Conservation (phyloP, 1,284 basidiomycete species). For the Irpex sp. region DNA sequence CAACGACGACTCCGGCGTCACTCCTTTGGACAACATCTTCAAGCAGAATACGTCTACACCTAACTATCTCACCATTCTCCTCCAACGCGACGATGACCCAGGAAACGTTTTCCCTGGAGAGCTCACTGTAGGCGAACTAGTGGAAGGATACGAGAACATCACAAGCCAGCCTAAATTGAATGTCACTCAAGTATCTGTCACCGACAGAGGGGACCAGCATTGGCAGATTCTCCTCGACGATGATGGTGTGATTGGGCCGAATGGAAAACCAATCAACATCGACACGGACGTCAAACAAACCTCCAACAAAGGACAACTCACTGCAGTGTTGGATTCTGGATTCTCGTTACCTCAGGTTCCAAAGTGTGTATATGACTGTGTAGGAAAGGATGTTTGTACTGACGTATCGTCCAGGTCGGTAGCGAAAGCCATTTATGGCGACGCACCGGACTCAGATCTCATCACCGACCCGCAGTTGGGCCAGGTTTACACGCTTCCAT, state of each 20-base stretch:
- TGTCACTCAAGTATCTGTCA: conserved; percentile 19
- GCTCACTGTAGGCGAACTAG: conserved; percentile 31
- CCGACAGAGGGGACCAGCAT: conserved; percentile 24
- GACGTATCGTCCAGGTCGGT: conserved; percentile 31
- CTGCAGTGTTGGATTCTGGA: conserved; percentile 30
- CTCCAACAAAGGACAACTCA: conserved; percentile 40
- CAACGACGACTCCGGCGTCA: conserved; percentile 29
- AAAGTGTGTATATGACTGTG: conserved; percentile 29
- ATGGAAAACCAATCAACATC: conserved; percentile 39
- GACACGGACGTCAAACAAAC: conserved; percentile 27
- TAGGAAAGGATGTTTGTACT: neutral
- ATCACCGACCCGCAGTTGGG: conserved; percentile 37
- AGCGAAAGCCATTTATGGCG: conserved; percentile 50
- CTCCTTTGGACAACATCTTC: conserved; percentile 61
- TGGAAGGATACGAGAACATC: conserved; percentile 28
- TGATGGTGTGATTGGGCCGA: conserved; percentile 31
- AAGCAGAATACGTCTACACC: conserved; percentile 47
- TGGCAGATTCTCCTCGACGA: conserved; percentile 32
- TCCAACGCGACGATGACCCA: conserved; percentile 28
- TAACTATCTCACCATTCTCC: conserved; percentile 49
- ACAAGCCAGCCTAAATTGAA: conserved; percentile 29
- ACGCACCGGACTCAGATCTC: conserved; percentile 44
- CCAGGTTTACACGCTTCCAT: conserved; percentile 52
- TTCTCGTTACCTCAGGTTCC: conserved; percentile 65
- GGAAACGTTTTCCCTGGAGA: conserved; percentile 29